A percentile compares a stretch with the other conserved stretches of the same genome.
These are phyloP conservation scores for Ensete glaucum DNA, from an alignment of 176 grass and related monocot species.

Conservation along the genomic window DNA sequence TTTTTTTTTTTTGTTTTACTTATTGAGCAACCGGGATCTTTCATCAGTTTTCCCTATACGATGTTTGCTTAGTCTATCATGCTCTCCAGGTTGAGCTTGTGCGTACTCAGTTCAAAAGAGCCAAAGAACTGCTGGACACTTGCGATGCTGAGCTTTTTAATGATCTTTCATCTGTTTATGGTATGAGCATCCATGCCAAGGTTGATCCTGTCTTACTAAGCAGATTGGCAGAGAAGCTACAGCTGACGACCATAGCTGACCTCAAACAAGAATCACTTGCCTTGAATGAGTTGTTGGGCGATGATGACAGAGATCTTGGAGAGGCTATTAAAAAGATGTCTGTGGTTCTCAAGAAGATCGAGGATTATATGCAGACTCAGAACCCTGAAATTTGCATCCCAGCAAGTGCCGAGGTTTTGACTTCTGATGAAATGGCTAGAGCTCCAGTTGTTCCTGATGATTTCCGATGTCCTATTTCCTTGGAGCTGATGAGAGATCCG, in stretches of 20 bases:
- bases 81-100: constrained; percentile 74
- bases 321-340: constrained; percentile 11
- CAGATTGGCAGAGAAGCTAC: constrained; percentile 10
- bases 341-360: background rate
- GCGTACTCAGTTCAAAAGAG: constrained; percentile 77
- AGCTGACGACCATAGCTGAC: background rate
- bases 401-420: background rate
- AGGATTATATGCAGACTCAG: constrained; percentile 10
- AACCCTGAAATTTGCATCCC: background rate
- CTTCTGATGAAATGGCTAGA: background rate
- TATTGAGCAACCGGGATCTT: constrained; percentile 1
- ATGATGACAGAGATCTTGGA: background rate
- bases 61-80: constrained; percentile 5
- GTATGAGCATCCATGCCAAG: background rate
- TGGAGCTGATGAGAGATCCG: constrained; percentile 15
- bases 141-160: constrained; percentile 23
- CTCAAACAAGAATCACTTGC: constrained; percentile 14
- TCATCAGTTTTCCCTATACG: background rate
- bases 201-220: background rate
- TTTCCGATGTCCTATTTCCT: constrained; percentile 12
- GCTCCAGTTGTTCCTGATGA: constrained; percentile 5
- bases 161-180: background rate
- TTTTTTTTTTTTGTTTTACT: background rate
- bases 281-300: constrained; percentile 4
- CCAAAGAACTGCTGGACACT: constrained; percentile 47